Conservation (phyloP, 768 basidiomycete species). For the Pulveroboletus ravenelii region DNA sequence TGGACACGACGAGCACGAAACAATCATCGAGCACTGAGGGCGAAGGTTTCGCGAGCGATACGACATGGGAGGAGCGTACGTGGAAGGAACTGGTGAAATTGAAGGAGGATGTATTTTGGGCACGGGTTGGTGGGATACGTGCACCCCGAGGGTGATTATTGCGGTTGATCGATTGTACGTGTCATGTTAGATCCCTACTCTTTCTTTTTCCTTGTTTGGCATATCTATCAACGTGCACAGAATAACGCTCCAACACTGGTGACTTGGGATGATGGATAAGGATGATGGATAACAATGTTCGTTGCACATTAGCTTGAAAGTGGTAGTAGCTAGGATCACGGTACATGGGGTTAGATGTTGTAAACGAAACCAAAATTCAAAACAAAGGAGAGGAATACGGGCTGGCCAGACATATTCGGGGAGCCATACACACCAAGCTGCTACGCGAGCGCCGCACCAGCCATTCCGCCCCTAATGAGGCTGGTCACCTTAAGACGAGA, state of each 20-base stretch:
- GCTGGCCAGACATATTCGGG: too few species aligned
- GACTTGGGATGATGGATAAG: too few species aligned
- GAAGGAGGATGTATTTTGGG: conserved; percentile 85
- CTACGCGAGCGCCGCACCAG: too few species aligned
- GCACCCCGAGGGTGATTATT: conserved; percentile 1
- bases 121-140: conserved; percentile 57
- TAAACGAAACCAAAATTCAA: background rate
- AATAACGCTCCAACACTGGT: too few species aligned
- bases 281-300: too few species aligned
- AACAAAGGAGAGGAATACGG: background rate
- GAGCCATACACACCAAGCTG: too few species aligned
- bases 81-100: conserved; percentile 75
- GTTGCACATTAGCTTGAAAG: background rate
- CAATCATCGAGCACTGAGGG: conserved; percentile 21
- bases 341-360: too few species aligned
- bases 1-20: conserved; percentile 24
- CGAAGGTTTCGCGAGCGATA: conserved; percentile 54
- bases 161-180: background rate
- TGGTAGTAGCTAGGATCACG: background rate
- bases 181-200: background rate
- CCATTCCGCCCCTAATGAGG: too few species aligned
- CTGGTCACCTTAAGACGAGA: too few species aligned
- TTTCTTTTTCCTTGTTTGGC: background rate
- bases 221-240: background rate
- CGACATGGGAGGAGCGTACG: conserved; percentile 81